A percentile compares a stretch with the other conserved stretches of the same genome.
Evolutionary conservation across 495 filamentous ascomycete species (phyloP).

Genomic region (Bryoglossum gracile): DNA sequence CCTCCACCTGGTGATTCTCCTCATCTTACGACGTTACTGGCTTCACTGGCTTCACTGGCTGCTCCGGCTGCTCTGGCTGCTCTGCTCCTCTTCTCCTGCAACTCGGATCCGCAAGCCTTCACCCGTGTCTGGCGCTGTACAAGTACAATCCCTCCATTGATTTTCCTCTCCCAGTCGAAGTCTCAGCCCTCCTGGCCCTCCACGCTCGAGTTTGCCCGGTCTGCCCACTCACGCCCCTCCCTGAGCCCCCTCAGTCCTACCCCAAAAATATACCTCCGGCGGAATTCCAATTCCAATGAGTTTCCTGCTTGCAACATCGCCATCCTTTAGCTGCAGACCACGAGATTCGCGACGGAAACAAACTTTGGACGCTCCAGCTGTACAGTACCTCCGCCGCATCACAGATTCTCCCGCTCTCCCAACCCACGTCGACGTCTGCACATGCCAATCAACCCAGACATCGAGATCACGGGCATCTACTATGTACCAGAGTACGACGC

Average conservation of each 20-base stretch:
- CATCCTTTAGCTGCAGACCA: slow-evolving; percentile 1
- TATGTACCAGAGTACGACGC: slow-evolving; percentile 4
- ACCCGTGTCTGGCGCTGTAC: too few relatives aligned
- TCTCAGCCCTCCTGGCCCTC: not conserved
- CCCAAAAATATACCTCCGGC: slow-evolving; percentile 12
- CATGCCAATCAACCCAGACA: slow-evolving; percentile 3
- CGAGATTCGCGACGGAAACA: not conserved
- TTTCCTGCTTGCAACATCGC: slow-evolving; percentile 6
- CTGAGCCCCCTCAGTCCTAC: not conserved
- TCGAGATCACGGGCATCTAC: slow-evolving; percentile 15
- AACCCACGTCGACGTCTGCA: slow-evolving; percentile 5
- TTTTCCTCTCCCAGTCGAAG: not conserved
- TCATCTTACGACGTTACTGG: too few relatives aligned
- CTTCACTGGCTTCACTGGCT: too few relatives aligned
- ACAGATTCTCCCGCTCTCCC: slow-evolving; percentile 3
- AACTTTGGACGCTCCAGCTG: not conserved
- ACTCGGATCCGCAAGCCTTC: not conserved
- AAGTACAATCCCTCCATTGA: slow-evolving; percentile 15
- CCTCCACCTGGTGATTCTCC: too few relatives aligned
- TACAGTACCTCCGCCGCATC: not conserved
- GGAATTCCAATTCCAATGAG: slow-evolving; percentile 20
- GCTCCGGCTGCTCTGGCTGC: not conserved
- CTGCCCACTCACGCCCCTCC: not conserved
- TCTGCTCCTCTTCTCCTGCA: not conserved
- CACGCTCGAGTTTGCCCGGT: not conserved